Conservation (phyloP, 176 grass and related monocot genomes). For the Zoysia japonica region DNA sequence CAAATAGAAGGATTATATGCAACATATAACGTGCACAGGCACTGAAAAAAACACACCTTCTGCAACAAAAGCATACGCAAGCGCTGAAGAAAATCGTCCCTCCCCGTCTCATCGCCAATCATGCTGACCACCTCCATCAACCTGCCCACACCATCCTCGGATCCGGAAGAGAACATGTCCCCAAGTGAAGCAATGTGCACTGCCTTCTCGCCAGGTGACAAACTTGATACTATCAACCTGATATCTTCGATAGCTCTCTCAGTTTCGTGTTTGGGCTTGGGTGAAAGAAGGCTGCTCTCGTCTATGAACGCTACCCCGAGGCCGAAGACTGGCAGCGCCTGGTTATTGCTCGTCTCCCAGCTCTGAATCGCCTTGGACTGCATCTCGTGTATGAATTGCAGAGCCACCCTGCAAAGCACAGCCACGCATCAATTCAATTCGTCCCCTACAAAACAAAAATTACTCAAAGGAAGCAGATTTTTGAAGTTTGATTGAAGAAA, state of each 20-base stretch:
- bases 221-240: constrained; percentile 47
- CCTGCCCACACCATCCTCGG: constrained; percentile 22
- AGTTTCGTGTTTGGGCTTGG: constrained; percentile 14
- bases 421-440: background rate
- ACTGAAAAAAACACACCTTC: constrained; percentile 55
- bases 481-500: background rate
- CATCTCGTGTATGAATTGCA: constrained; percentile 93
- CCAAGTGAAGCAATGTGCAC: constrained; percentile 59
- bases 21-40: constrained; percentile 8
- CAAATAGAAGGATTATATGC: background rate
- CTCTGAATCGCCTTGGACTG: constrained; percentile 64
- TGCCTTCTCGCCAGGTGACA: constrained; percentile 48
- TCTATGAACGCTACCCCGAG: constrained; percentile 72
- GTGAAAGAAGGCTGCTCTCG: constrained; percentile 49
- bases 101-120: constrained; percentile 74
- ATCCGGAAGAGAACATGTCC: constrained; percentile 47
- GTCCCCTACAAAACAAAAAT: background rate
- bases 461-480: background rate
- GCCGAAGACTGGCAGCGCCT: constrained; percentile 67
- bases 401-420: constrained; percentile 51
- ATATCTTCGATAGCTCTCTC: constrained; percentile 48
- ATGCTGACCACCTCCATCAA: constrained; percentile 47
- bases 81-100: constrained; percentile 69
- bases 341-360: constrained; percentile 85
- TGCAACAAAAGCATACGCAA: constrained; percentile 71